These are phyloP conservation scores for Neonectria hederae DNA, from an alignment of 2,329 filamentous ascomycete species.

Conservation along the genomic window DNA sequence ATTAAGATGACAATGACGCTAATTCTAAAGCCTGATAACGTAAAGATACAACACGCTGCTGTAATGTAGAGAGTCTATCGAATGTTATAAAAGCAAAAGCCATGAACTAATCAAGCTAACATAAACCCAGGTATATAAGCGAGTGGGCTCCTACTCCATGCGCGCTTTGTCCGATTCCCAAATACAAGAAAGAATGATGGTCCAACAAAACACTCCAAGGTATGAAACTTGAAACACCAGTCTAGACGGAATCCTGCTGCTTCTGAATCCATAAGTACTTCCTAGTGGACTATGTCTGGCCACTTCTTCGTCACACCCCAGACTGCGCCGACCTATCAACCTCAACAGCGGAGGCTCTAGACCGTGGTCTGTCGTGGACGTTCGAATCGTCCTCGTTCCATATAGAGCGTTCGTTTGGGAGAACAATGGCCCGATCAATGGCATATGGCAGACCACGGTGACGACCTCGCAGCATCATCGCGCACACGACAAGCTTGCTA, in stretches of 20 bases:
- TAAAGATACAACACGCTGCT: not conserved
- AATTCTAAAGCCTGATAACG: not conserved
- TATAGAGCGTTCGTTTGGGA: constrained; percentile 41
- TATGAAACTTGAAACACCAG: not conserved
- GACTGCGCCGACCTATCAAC: not conserved
- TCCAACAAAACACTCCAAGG: not conserved
- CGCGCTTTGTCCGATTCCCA: not conserved
- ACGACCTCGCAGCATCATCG: constrained; percentile 51
- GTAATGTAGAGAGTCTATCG: not conserved
- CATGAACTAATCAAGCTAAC: not conserved
- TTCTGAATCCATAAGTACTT: not conserved
- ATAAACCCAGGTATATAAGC: not conserved
- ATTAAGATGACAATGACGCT: not conserved
- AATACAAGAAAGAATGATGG: not conserved
- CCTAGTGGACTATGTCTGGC: too few relatives aligned
- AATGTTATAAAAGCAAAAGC: not conserved
- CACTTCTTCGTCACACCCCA: not conserved
- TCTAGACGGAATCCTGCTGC: not conserved
- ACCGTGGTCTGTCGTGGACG: not conserved
- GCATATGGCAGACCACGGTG: constrained; percentile 48
- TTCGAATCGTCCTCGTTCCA: constrained; percentile 19
- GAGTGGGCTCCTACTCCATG: not conserved
- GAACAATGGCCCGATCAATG: constrained; percentile 48
- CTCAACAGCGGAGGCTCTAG: not conserved
- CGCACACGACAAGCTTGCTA: constrained; percentile 50